These are phyloP conservation scores for Dactylellina cionopaga DNA, from an alignment of 2,329 filamentous ascomycete species.

Conservation along the genomic window DNA sequence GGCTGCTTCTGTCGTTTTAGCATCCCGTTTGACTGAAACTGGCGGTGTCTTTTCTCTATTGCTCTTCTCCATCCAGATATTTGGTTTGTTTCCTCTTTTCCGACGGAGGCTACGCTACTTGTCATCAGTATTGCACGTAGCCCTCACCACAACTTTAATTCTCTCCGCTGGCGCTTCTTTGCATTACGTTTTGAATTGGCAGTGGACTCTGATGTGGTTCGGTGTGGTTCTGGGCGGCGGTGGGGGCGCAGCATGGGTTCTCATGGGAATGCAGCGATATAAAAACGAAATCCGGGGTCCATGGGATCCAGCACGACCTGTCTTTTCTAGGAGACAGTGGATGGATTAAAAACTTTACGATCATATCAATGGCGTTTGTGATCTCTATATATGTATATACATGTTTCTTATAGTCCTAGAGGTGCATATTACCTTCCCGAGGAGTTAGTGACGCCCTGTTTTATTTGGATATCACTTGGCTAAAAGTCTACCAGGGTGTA, in stretches of 20 bases:
- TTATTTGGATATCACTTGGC: no score
- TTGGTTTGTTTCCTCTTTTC: slow-evolving; percentile 97
- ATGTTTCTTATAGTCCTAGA: not conserved
- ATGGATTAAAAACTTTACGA: slow-evolving; percentile 57
- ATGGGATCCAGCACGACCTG: slow-evolving; percentile 93
- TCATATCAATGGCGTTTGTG: slow-evolving; percentile 24
- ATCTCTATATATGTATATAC: not conserved
- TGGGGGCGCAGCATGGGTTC: slow-evolving; percentile 96
- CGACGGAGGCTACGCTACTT: slow-evolving; percentile 84
- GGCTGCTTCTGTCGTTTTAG: slow-evolving; percentile 94
- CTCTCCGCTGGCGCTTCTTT: slow-evolving; percentile 82
- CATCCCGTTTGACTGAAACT: slow-evolving; percentile 81
- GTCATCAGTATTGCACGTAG: slow-evolving; percentile 81
- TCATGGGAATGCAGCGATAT: slow-evolving; percentile 96
- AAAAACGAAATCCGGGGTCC: slow-evolving; percentile 99
- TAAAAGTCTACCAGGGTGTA: no score
- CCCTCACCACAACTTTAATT: slow-evolving; percentile 79
- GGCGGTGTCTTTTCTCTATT: slow-evolving; percentile 95
- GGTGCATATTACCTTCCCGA: no score
- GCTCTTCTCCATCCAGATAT: slow-evolving; percentile 95
- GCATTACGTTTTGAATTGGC: slow-evolving; percentile 70
- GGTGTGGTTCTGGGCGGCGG: slow-evolving; percentile 80
- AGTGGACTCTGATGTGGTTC: slow-evolving; percentile 74
- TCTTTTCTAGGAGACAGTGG: slow-evolving; percentile 74
- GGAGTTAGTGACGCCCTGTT: no score